phyloP scores from a whole-genome alignment of 495 filamentous ascomycete genomes.

The Penicillium psychrofluorescens region DNA sequence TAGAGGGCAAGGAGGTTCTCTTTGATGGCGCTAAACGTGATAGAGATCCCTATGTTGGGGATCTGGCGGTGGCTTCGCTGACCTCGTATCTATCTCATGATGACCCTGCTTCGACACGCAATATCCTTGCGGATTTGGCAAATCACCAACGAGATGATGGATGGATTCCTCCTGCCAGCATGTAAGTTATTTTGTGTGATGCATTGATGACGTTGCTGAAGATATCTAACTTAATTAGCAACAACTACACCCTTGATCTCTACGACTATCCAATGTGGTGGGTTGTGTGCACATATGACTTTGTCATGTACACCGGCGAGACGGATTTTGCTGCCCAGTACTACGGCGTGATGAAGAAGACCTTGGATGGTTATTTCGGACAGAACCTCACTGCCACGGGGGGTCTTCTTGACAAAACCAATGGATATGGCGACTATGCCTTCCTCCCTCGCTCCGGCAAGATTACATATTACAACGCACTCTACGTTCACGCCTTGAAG shows the following conservation, averaged over 20 bases:
- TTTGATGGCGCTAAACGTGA: conserved; percentile 43
- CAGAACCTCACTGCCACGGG: conserved; percentile 9
- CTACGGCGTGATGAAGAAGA: conserved; percentile 29
- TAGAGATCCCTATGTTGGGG: conserved; percentile 41
- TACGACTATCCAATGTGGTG: conserved; percentile 44
- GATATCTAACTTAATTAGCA: conserved; percentile 8
- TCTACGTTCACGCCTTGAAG: conserved; percentile 37
- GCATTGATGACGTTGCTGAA: too few species aligned
- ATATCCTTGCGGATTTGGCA: conserved; percentile 37
- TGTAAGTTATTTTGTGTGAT: not conserved
- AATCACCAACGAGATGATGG: conserved; percentile 39
- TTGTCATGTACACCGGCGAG: conserved; percentile 39
- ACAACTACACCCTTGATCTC: conserved; percentile 34
- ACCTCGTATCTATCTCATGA: conserved; percentile 39
- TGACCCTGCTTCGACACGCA: conserved; percentile 23
- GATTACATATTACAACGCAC: conserved; percentile 41
- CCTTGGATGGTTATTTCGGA: conserved; percentile 22
- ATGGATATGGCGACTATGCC: conserved; percentile 40
- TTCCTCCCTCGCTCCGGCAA: conserved; percentile 37
- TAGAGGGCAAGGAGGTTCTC: conserved; percentile 34
- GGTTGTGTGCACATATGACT: conserved; percentile 34
- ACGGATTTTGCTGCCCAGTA: conserved; percentile 14
- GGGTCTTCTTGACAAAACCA: conserved; percentile 29
- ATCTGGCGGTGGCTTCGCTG: conserved; percentile 34
- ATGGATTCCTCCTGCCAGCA: conserved; percentile 46